Conservation (phyloP, 1,139 yeast genomes). For the Komagataea norvegica region DNA sequence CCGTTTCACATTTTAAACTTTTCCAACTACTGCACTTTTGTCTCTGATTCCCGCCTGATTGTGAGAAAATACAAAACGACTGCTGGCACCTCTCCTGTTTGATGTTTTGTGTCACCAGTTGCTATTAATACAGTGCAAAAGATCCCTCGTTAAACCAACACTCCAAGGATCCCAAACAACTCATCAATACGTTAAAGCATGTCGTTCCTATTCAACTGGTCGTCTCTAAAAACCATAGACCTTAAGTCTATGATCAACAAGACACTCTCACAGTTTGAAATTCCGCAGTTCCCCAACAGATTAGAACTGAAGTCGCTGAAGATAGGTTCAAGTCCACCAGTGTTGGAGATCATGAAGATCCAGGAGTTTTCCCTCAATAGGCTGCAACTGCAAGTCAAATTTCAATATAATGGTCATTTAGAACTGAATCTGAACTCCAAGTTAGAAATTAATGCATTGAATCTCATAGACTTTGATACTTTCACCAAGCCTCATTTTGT, state of each 20-base stretch:
- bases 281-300: slow-evolving; percentile 21
- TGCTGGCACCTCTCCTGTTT: too few relatives aligned
- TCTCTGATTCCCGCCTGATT: too few relatives aligned
- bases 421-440: slow-evolving; percentile 17
- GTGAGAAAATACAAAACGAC: too few relatives aligned
- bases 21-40: too few relatives aligned
- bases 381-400: slow-evolving; percentile 12
- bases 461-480: slow-evolving; percentile 22
- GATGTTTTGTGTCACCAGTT: too few relatives aligned
- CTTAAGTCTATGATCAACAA: slow-evolving; percentile 18
- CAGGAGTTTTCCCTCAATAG: slow-evolving; percentile 15
- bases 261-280: slow-evolving; percentile 9
- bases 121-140: too few relatives aligned
- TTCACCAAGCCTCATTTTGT: slow-evolving; percentile 26
- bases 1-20: too few relatives aligned
- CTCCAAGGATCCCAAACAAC: background rate
- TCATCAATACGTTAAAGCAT: slow-evolving; percentile 7
- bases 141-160: background rate
- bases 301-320: slow-evolving; percentile 14
- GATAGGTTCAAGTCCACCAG: slow-evolving; percentile 18
- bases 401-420: slow-evolving; percentile 21
- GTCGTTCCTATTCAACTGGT: slow-evolving; percentile 28
- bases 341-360: slow-evolving; percentile 21
- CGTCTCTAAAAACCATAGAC: slow-evolving; percentile 17
- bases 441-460: slow-evolving; percentile 23